These are phyloP conservation scores for Candida khao-thaluensis DNA, from an alignment of 805 yeast species.

Conservation along the genomic window DNA sequence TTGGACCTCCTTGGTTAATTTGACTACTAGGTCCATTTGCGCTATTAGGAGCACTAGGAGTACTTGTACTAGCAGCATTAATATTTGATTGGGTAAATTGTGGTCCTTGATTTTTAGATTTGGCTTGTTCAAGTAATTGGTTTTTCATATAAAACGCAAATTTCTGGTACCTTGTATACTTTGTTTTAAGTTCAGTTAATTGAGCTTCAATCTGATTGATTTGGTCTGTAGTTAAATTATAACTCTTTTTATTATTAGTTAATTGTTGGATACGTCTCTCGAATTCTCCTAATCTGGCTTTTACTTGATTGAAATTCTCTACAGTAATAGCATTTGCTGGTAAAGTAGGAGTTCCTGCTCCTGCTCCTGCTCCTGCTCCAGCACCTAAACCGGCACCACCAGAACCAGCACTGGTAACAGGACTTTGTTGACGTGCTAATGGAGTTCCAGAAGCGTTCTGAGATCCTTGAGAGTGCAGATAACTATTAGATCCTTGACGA, in stretches of 20 bases:
- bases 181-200: slow-evolving; percentile 46
- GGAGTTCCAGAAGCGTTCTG: slow-evolving; percentile 2
- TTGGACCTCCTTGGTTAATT: slow-evolving; percentile 5
- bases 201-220: slow-evolving; percentile 46
- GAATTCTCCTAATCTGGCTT: slow-evolving; percentile 47
- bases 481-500: slow-evolving; percentile 4
- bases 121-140: slow-evolving; percentile 37
- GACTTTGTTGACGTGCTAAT: slow-evolving; percentile 6
- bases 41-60: no score
- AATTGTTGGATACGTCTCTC: slow-evolving; percentile 51
- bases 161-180: slow-evolving; percentile 50
- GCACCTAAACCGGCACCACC: not conserved
- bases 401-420: not conserved
- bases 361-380: slow-evolving; percentile 3
- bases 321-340: slow-evolving; percentile 28
- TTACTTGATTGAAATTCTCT: slow-evolving; percentile 44
- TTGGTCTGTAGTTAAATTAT: slow-evolving; percentile 45
- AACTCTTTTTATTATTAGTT: slow-evolving; percentile 46
- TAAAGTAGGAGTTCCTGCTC: slow-evolving; percentile 12
- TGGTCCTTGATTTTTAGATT: slow-evolving; percentile 8
- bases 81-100: slow-evolving; percentile 3
- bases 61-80: not conserved
- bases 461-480: slow-evolving; percentile 2
- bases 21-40: slow-evolving; percentile 1
- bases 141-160: slow-evolving; percentile 49